These are phyloP conservation scores for Suhomyces kilbournensis DNA, from an alignment of 805 yeast species.

Conservation along the genomic window DNA sequence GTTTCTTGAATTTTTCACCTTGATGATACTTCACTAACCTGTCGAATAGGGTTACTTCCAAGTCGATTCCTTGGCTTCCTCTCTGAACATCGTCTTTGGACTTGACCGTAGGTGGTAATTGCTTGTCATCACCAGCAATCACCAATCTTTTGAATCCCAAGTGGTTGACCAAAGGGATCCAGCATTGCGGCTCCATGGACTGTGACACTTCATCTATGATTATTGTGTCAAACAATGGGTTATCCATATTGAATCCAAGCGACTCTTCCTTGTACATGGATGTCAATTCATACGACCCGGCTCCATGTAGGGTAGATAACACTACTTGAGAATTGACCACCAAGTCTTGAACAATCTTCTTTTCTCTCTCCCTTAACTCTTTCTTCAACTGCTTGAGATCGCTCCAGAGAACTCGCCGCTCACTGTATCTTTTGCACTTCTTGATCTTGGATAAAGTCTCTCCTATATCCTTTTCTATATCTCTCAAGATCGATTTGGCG, in stretches of 20 bases:
- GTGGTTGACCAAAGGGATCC: conserved; percentile 85
- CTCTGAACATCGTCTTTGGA: conserved; percentile 29
- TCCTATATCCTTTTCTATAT: conserved; percentile 69
- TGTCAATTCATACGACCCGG: conserved; percentile 70
- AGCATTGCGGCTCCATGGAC: conserved; percentile 89
- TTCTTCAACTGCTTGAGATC: conserved; percentile 67
- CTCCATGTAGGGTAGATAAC: conserved; percentile 82
- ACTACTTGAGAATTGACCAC: conserved; percentile 65
- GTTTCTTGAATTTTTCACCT: conserved; percentile 46
- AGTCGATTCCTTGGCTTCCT: conserved; percentile 30
- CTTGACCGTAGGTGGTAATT: conserved; percentile 87
- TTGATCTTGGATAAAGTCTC: conserved; percentile 52
- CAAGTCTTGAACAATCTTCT: conserved; percentile 56
- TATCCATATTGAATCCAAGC: conserved; percentile 15
- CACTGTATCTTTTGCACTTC: conserved; percentile 61
- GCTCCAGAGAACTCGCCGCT: conserved; percentile 62
- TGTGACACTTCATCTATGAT: conserved; percentile 96
- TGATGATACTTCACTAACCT: conserved; percentile 51
- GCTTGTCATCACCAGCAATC: conserved; percentile 91
- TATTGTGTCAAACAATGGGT: conserved; percentile 64
- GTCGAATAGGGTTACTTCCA: conserved; percentile 78
- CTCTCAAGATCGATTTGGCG: conserved; percentile 51
- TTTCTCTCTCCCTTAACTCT: conserved; percentile 68
- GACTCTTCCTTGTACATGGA: conserved; percentile 41
- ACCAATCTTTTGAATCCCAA: conserved; percentile 55